Base-by-base conservation (phyloP, 1,139 yeast genomes). In the Diutina catenulata region DNA sequence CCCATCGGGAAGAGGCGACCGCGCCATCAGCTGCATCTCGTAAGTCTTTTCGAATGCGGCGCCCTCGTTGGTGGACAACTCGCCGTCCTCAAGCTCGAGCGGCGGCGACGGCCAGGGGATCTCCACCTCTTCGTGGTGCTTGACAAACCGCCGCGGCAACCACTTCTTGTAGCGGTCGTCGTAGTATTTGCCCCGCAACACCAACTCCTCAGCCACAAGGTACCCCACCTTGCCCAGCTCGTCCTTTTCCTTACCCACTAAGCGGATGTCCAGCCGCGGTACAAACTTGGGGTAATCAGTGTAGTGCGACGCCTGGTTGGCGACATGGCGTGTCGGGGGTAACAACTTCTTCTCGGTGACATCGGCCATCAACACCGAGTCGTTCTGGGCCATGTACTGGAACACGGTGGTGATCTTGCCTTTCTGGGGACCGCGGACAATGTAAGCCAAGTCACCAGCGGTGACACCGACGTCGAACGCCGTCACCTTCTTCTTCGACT, bases 21-120 rank as follows among this genome's bases (percentile, higher is more conserved):
- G 70, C 14, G 77, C 76, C 13, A 83, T 59, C 22, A 84, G 70
- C 42, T 78, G 80, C 27, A 83, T 78, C 57, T 75, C 82, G 56
- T 68, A 82, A 4, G 95, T 77, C 55, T 84, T 79, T 48, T 77
- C 84, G 42, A 76, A 72, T 2, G 74, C 93, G 2, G 62, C 60
- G 5, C 69, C 77, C 36, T 75, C 72, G 10, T 59, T 56, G 0
- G 96, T 84, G 3, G 71, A 62, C 41, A 75, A 60, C 11, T 57
- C 58, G 38, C 81, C 84, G 40, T 77, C 82, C 46, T 70, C 71
- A 2, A 58, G 51, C n/a, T 64, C 60, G 7, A 69, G 65, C 27
- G 76, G 79, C 2, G 94, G 94, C 46, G 75, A 71, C 33, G 97
- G 97, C 94, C 95, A 88, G 40, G 97, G 96, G 39, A 88, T 76